Evolutionary conservation across 2,329 filamentous ascomycete genomes (phyloP), one percentile per base, ranked within the genome.

Genomic region (Cucurbitaria berberidis): DNA sequence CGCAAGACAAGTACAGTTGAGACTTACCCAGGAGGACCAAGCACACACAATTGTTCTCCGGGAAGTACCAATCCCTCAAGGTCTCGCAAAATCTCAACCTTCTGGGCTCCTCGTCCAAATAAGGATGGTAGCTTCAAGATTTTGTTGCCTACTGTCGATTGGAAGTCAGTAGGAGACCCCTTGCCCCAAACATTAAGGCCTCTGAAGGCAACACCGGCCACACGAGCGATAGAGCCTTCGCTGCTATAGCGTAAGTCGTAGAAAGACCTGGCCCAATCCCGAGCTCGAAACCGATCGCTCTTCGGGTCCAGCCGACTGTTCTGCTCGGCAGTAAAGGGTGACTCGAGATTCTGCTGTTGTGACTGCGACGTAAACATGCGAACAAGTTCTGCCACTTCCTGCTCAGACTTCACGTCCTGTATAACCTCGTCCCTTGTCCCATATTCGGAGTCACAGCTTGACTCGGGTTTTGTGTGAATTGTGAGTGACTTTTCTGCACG

Each of bases 41-140:
- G 79, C 1, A 90, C 88, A 35, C 89, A 86, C 16, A 90, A 76
- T 83, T 90, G 88, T 77, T 91, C 88, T 41, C 88, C 88, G 55
- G 83, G 84, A 63, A 83, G 79, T 2, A 90, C 81, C 0, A 89
- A 72, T 21, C 88, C 88, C 57, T 90, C 86, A 47, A 90, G 86
- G 64, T 84, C 77, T 53, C 81, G 83, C 51, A 90, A 45, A 57
- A 90, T 90, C 61, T 90, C 86, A 55, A 89, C 76, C 58, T 84
- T 84, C 56, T 82, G 79, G 0, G 74, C 69, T 5, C 78, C 74
- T 32, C 76, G 77, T n/a, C 68, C 67, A 22, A 75, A 68, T 0
- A 84, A 66, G 1, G 84, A 78, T n/a, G 89, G 74, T 0, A 86
- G 85, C 1, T 83, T 79, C 50, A 82, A 70, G n/a, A 89, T 67